Evolutionary conservation across 1,284 basidiomycete species (phyloP), one percentile per base, ranked within the genome.

Genomic region (Peniophora sp.): DNA sequence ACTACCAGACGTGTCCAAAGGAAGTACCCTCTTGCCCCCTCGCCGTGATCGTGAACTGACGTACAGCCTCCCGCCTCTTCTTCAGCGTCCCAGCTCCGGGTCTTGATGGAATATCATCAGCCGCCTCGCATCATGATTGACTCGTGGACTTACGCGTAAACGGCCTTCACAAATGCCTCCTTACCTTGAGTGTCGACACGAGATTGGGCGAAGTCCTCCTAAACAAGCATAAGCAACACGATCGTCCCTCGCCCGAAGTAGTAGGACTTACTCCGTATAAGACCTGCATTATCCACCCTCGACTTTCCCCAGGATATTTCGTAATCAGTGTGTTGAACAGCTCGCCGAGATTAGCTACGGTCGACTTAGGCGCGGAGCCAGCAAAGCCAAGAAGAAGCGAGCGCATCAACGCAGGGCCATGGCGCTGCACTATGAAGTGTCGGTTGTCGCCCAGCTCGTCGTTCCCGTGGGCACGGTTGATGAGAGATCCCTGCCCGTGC

Each of bases 301-400:
- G 73, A 64, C 73, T 79, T 59, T 76, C 78, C 37, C 66, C 68
- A 12, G 72, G 75, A 56, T 75, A 72, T 39, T 85, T 73, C 9
- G 73, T 74, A 32, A 83, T 70, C 37, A 93, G 64, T 24, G 74
- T 78, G 3, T 83, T 81, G 42, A 95, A 68, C 32, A 94, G 66
- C 58, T 93, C 91, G 5, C 90, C 85, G 22, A 94, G 70, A 61
- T 95, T 94, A 10, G 80, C 84, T 8, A 86, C 83, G n/a, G 81
- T 83, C 22, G 88, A 90, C 51, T 91, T 72, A 0, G 92, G 92
- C 1, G 91, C 86, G 10, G 85, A 76, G 10, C 85, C 83, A 0
- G 88, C 91, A 41, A 94, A 88, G 15, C 87, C 91, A 50, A 76
- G 74, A 5, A 95, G 64, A 2, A 92, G 65, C 0, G 85, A 86